phyloP scores from a whole-genome alignment of 805 yeast species.

The Metschnikowia anglica region DNA sequence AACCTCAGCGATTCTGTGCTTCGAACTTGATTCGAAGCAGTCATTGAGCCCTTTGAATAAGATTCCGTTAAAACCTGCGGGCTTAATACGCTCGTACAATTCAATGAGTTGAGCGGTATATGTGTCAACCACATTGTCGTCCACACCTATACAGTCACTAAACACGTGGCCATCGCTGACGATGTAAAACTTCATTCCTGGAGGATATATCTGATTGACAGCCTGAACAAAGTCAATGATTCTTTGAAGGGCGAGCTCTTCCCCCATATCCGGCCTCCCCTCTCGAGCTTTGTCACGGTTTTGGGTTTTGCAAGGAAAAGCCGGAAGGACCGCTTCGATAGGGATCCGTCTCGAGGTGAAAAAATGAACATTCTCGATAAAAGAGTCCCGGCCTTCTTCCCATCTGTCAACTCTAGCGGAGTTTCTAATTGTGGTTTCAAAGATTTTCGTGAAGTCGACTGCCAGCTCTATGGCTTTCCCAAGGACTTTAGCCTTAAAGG shows the following conservation, averaged over 20 bases:
- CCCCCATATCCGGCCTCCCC: constrained; percentile 53
- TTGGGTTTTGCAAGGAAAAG: constrained; percentile 66
- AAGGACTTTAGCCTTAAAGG: constrained; percentile 7
- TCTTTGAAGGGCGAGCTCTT: constrained; percentile 34
- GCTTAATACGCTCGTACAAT: constrained; percentile 40
- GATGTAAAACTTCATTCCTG: constrained; percentile 55
- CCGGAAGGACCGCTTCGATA: constrained; percentile 60
- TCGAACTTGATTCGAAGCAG: constrained; percentile 28
- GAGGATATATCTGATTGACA: constrained; percentile 44
- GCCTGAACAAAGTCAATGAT: constrained; percentile 32
- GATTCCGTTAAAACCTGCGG: constrained; percentile 28
- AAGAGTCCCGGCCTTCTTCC: constrained; percentile 41
- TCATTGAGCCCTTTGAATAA: constrained; percentile 37
- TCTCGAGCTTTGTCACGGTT: constrained; percentile 52
- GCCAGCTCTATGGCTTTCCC: constrained; percentile 13
- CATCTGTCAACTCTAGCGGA: constrained; percentile 49
- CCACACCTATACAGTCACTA: constrained; percentile 62
- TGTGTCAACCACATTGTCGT: constrained; percentile 50
- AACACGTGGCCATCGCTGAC: constrained; percentile 68
- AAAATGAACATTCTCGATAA: constrained; percentile 43
- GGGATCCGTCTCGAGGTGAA: constrained; percentile 49
- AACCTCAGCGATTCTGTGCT: constrained; percentile 15
- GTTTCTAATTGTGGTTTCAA: constrained; percentile 49
- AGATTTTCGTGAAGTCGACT: constrained; percentile 37
- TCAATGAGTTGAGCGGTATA: constrained; percentile 46